A percentile compares a stretch with the other conserved stretches of the same genome.
These are phyloP conservation scores for Coniferiporia sulphurascens DNA, from an alignment of 1,284 basidiomycete species.

Conservation along the genomic window DNA sequence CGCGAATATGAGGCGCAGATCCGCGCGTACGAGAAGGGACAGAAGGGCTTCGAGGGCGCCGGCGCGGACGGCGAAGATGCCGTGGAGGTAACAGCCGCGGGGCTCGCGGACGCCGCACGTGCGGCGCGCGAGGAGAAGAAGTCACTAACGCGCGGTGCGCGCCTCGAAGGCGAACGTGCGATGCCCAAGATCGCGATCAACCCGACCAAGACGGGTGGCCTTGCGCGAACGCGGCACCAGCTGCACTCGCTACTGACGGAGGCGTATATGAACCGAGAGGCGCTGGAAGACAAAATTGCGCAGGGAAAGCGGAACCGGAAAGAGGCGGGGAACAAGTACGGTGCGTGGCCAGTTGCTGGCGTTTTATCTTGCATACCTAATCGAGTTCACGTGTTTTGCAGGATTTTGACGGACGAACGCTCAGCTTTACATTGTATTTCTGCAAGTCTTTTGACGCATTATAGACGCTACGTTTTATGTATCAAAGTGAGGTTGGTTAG, in stretches of 20 bases:
- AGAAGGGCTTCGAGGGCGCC: slow-evolving; percentile 61
- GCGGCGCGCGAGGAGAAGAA: slow-evolving; percentile 69
- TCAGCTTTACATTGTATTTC: too few species aligned
- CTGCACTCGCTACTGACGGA: slow-evolving; percentile 70
- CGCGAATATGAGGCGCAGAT: slow-evolving; percentile 64
- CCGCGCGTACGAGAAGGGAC: slow-evolving; percentile 63
- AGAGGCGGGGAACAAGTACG: slow-evolving; percentile 84
- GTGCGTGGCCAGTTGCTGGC: slow-evolving; percentile 33
- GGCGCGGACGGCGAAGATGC: slow-evolving; percentile 46
- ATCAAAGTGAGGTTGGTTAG: too few species aligned
- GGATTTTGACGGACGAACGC: too few species aligned
- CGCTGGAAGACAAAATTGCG: slow-evolving; percentile 73
- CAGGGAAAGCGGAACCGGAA: slow-evolving; percentile 76
- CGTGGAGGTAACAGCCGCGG: slow-evolving; percentile 60
- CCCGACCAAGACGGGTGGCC: slow-evolving; percentile 62
- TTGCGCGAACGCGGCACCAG: slow-evolving; percentile 70
- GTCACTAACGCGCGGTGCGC: slow-evolving; percentile 54
- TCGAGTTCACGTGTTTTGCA: too few species aligned
- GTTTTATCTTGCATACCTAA: too few species aligned
- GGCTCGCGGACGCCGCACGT: slow-evolving; percentile 72
- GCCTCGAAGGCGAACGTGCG: slow-evolving; percentile 39
- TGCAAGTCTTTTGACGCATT: too few species aligned
- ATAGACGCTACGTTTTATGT: too few species aligned
- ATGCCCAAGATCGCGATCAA: slow-evolving; percentile 73
- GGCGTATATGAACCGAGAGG: slow-evolving; percentile 74